Evolutionary conservation across 306 rosid genomes (phyloP).

Genomic region (Ormosia emarginata): DNA sequence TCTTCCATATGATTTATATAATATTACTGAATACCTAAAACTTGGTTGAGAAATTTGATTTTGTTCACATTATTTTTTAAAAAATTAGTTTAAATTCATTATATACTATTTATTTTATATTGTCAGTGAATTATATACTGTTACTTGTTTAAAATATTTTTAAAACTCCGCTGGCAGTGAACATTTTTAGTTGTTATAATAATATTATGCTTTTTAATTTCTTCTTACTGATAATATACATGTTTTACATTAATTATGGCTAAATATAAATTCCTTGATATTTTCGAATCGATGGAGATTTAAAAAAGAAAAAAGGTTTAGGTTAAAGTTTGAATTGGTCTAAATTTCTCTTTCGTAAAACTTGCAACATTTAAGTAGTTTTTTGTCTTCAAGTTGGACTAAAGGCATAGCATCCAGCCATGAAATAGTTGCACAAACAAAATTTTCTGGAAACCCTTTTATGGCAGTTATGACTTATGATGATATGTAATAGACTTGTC

Average conservation of each 20-base stretch:
- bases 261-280: not conserved
- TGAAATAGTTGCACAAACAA: not conserved
- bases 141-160: not conserved
- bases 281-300: not conserved
- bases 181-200: not conserved
- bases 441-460: not conserved
- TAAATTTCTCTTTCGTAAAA: not conserved
- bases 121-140: not conserved
- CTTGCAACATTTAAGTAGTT: not conserved
- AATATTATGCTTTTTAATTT: not conserved
- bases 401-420: not conserved
- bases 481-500: not conserved
- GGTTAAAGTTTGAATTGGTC: not conserved
- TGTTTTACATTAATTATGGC: not conserved
- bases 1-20: not conserved
- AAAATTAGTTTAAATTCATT: not conserved
- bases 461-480: not conserved
- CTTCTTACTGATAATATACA: not conserved
- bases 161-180: too few species aligned
- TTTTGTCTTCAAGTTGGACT: not conserved
- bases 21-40: not conserved
- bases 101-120: not conserved
- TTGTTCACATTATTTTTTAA: not conserved
- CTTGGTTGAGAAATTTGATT: not conserved
- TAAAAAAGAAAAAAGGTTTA: too few species aligned